Conservation (phyloP, 331 rosid genomes). For the Saraca asoca region DNA sequence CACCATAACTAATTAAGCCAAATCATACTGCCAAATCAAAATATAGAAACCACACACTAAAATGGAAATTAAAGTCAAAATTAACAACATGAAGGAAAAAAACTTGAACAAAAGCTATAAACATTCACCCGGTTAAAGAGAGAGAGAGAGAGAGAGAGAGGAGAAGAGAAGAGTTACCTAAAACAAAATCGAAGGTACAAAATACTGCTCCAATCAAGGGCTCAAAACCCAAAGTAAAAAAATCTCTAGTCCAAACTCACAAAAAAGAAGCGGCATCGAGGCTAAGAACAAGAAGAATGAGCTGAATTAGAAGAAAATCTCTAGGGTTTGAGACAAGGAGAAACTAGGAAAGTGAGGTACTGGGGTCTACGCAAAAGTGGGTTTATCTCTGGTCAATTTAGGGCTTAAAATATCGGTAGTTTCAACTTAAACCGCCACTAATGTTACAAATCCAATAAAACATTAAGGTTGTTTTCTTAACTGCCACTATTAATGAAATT, state of each 20-base stretch:
- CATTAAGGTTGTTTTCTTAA: no score
- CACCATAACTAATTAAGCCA: no score
- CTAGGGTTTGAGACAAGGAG: slow-evolving; percentile 39
- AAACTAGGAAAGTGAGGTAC: slow-evolving; percentile 10
- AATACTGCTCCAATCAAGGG: slow-evolving; percentile 1
- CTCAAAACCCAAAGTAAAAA: background rate
- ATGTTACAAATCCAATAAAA: no score
- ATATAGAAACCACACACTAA: background rate
- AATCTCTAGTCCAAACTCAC: background rate
- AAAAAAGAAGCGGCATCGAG: slow-evolving; percentile 30
- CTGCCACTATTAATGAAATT: no score
- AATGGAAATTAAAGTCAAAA: slow-evolving; percentile 16
- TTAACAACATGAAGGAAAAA: background rate
- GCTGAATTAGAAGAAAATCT: no score
- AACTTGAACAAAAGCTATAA: no score
- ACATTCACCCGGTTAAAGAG: no score
- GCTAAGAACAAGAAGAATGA: background rate
- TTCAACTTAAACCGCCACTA: no score
- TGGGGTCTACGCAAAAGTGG: no score
- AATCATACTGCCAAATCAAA: slow-evolving; percentile 17
- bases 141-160: no score
- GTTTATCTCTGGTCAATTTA: no score
- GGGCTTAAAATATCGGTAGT: no score
- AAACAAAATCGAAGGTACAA: slow-evolving; percentile 7
- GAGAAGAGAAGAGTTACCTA: slow-evolving; percentile 42